phyloP scores from a whole-genome alignment of 2,329 filamentous ascomycete genomes.

The Arthroderma sp. region DNA sequence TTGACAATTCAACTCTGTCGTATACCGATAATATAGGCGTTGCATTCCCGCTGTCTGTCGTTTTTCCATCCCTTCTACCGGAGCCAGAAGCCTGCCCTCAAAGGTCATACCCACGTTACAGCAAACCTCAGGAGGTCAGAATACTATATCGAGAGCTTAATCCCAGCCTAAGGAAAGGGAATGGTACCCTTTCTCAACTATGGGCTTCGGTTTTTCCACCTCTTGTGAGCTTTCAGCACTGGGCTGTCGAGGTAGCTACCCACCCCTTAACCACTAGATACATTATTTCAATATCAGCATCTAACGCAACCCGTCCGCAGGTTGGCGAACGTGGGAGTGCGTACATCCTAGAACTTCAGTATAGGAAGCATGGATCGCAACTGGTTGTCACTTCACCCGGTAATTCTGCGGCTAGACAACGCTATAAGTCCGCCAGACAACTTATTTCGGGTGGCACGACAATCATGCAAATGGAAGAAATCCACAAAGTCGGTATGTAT shows the following conservation, averaged over 20 bases:
- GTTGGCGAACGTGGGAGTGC: not conserved
- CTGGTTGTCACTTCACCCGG: not conserved
- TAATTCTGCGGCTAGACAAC: not conserved
- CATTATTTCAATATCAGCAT: not conserved
- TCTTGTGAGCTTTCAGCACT: not conserved
- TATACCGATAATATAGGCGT: no score
- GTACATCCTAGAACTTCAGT: constrained; percentile 1
- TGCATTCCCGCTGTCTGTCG: no score
- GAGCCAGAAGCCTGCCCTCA: no score
- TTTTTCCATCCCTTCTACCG: no score
- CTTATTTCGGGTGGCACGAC: not conserved
- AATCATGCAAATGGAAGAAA: not conserved
- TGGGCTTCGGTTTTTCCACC: not conserved
- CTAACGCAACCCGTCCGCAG: not conserved
- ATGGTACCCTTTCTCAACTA: not conserved
- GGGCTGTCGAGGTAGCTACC: constrained; percentile 1
- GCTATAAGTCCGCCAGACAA: not conserved
- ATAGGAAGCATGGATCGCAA: not conserved
- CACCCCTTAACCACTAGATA: not conserved
- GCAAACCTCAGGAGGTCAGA: not conserved
- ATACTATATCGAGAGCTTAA: not conserved
- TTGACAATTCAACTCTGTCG: no score
- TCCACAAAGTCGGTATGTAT: not conserved
- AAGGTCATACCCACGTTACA: no score
- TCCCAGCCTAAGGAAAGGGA: not conserved